phyloP scores from a whole-genome alignment of 176 grass and related monocot species.

The Hordeum marinum region DNA sequence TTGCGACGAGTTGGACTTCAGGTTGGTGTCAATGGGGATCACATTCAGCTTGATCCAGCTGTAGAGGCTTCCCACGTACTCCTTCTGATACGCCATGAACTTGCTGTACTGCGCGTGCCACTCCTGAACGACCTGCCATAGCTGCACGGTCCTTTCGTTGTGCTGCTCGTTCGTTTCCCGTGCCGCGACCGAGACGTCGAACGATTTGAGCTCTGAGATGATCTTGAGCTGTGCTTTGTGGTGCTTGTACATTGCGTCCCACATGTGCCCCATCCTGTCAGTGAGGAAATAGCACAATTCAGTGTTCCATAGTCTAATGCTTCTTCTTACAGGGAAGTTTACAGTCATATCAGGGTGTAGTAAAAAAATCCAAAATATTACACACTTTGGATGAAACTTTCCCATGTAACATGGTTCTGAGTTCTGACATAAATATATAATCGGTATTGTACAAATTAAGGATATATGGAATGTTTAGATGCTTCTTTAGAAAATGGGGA shows the following conservation, averaged over 20 bases:
- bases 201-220: slow-evolving; percentile 44
- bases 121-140: slow-evolving; percentile 43
- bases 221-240: slow-evolving; percentile 55
- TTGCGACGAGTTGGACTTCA: slow-evolving; percentile 42
- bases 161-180: slow-evolving; percentile 64
- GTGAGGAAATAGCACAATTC: slow-evolving; percentile 5
- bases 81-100: slow-evolving; percentile 56
- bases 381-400: not conserved
- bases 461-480: not conserved
- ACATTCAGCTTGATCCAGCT: slow-evolving; percentile 71
- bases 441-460: not conserved
- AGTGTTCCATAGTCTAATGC: not conserved
- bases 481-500: slow-evolving; percentile 2
- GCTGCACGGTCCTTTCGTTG: slow-evolving; percentile 45
- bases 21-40: slow-evolving; percentile 58
- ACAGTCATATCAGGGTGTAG: not conserved
- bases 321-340: not conserved
- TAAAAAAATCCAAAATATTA: not conserved
- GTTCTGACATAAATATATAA: slow-evolving; percentile 1
- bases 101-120: slow-evolving; percentile 60
- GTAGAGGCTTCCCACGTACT: slow-evolving; percentile 49
- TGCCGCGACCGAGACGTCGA: slow-evolving; percentile 32
- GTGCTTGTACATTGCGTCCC: slow-evolving; percentile 50
- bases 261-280: slow-evolving; percentile 68
- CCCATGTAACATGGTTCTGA: not conserved